phyloP scores from a whole-genome alignment of 345 rosid genomes.

The Gossypium thurberi region DNA sequence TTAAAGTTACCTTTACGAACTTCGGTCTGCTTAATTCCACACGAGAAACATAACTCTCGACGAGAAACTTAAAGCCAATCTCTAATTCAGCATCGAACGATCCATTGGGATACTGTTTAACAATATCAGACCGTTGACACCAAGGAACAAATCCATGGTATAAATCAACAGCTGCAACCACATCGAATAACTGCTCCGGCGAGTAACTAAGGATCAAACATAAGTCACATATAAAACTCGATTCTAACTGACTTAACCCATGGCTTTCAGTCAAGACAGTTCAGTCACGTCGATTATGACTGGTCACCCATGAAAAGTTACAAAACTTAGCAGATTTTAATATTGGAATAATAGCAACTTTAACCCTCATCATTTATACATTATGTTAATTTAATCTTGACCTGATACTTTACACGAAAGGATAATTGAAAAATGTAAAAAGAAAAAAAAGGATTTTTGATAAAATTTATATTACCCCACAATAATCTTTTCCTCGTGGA shows the following conservation, averaged over 20 bases:
- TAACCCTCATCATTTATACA: too few relatives aligned
- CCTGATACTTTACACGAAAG: too few relatives aligned
- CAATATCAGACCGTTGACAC: slow-evolving; percentile 92
- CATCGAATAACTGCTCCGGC: slow-evolving; percentile 85
- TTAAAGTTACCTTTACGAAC: slow-evolving; percentile 50
- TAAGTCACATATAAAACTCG: too few relatives aligned
- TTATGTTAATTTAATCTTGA: too few relatives aligned
- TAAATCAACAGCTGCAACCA: slow-evolving; percentile 93
- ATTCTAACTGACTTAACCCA: too few relatives aligned
- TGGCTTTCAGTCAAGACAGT: too few relatives aligned
- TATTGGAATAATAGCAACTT: too few relatives aligned
- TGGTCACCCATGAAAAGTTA: too few relatives aligned
- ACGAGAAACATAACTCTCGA: slow-evolving; percentile 88
- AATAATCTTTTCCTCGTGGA: slow-evolving; percentile 77
- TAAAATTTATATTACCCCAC: slow-evolving; percentile 51
- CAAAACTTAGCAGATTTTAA: too few relatives aligned
- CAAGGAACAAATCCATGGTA: slow-evolving; percentile 96
- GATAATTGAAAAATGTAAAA: not conserved
- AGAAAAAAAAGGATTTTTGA: not conserved
- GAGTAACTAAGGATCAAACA: slow-evolving; percentile 47
- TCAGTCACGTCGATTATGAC: too few relatives aligned
- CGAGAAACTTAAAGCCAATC: slow-evolving; percentile 91
- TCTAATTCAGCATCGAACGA: slow-evolving; percentile 93
- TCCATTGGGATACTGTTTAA: slow-evolving; percentile 68
- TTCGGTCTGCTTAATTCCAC: slow-evolving; percentile 64